These are phyloP conservation scores for Pisolithus orientalis DNA, from an alignment of 768 basidiomycete genomes.

Conservation along the genomic window DNA sequence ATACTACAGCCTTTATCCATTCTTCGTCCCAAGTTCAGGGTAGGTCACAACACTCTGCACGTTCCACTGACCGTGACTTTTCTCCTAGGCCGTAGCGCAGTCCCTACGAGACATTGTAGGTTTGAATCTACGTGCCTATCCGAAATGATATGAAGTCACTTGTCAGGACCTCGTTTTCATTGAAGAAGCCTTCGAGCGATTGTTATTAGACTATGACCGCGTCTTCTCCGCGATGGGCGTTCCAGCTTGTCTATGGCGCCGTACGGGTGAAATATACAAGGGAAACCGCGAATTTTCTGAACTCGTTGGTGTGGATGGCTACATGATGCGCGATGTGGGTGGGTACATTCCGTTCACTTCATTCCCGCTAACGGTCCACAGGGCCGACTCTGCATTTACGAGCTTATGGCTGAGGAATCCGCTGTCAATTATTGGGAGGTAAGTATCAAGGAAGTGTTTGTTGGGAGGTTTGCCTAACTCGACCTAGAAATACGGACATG, in stretches of 20 bases:
- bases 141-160: background rate
- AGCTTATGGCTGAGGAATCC: slow-evolving; percentile 95
- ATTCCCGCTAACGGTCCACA: slow-evolving; percentile 21
- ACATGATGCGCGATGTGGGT: slow-evolving; percentile 80
- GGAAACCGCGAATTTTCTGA: slow-evolving; percentile 95
- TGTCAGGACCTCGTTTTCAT: slow-evolving; percentile 89
- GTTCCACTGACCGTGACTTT: background rate
- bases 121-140: background rate
- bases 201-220: slow-evolving; percentile 92
- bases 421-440: slow-evolving; percentile 99
- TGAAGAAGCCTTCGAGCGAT: slow-evolving; percentile 94
- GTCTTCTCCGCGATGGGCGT: slow-evolving; percentile 95
- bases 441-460: slow-evolving; percentile 9
- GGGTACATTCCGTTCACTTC: background rate
- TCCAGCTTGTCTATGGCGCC: slow-evolving; percentile 92
- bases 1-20: slow-evolving; percentile 87
- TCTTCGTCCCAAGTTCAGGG: slow-evolving; percentile 79
- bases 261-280: slow-evolving; percentile 98
- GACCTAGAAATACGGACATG: slow-evolving; percentile 86
- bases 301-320: slow-evolving; percentile 80
- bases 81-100: slow-evolving; percentile 64
- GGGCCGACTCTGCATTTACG: slow-evolving; percentile 93
- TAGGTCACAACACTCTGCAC: slow-evolving; percentile 25
- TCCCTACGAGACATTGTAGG: slow-evolving; percentile 75
- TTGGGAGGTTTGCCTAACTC: background rate